Percentiles rank a stretch among this genome's conserved stretches.
Conservation (phyloP, 371 early-diverging fungal genomes). For the Mucor racemosus region DNA sequence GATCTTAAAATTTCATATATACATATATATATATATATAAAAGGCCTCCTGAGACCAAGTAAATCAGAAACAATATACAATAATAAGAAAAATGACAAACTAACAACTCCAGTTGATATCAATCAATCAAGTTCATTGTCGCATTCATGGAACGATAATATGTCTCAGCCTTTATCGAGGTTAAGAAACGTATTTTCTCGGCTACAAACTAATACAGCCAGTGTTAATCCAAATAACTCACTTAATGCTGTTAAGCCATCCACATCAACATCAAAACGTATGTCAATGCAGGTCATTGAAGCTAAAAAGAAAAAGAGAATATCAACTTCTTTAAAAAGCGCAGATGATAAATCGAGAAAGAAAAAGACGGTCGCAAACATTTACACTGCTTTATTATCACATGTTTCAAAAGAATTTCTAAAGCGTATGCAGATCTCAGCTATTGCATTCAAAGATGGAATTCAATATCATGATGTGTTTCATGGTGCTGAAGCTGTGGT, state of each 20-base stretch:
- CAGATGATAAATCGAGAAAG: not conserved
- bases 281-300: not conserved
- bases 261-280: slow-evolving; percentile 1
- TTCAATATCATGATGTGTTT: slow-evolving; percentile 82
- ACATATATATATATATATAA: too few species aligned
- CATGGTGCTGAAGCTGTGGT: slow-evolving; percentile 84
- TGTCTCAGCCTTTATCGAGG: slow-evolving; percentile 14
- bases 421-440: slow-evolving; percentile 29
- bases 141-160: slow-evolving; percentile 20
- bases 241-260: not conserved
- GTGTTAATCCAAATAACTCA: not conserved
- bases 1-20: not conserved
- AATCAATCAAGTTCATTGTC: slow-evolving; percentile 2
- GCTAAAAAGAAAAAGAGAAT: slow-evolving; percentile 6
- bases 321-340: not conserved
- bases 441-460: slow-evolving; percentile 65
- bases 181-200: slow-evolving; percentile 25
- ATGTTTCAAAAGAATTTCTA: slow-evolving; percentile 72
- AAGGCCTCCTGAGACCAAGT: slow-evolving; percentile 18
- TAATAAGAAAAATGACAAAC: not conserved
- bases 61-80: slow-evolving; percentile 23
- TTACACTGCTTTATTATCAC: slow-evolving; percentile 78
- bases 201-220: slow-evolving; percentile 14
- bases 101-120: not conserved
- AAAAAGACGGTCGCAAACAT: slow-evolving; percentile 28